phyloP scores from a whole-genome alignment of 2,329 filamentous ascomycete genomes.

The Penicillium corylophilum region DNA sequence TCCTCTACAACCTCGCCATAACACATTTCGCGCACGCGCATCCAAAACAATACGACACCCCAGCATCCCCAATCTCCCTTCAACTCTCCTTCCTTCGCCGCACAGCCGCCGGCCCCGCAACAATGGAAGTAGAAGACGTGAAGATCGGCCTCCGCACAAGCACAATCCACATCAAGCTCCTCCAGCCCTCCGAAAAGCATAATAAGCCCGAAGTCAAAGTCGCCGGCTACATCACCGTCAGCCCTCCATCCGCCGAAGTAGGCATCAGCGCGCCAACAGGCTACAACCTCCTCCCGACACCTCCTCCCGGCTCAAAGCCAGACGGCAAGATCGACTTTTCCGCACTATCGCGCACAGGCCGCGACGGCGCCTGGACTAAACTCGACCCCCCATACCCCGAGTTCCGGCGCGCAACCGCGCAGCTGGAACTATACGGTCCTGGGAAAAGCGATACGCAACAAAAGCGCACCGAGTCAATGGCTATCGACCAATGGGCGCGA shows the following conservation, averaged over 20 bases:
- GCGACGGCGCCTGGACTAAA: conserved; percentile 29
- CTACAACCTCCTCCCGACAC: conserved; percentile 52
- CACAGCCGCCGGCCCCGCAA: conserved; percentile 58
- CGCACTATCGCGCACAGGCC: conserved; percentile 20
- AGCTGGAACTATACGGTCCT: conserved; percentile 51
- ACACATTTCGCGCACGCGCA: conserved; percentile 61
- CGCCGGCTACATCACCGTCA: conserved; percentile 63
- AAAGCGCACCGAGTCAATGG: conserved; percentile 12
- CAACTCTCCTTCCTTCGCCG: conserved; percentile 66
- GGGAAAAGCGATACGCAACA: conserved; percentile 23
- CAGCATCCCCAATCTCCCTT: conserved; percentile 61
- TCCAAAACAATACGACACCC: conserved; percentile 48
- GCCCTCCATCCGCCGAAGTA: conserved; percentile 58
- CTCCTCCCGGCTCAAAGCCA: conserved; percentile 40
- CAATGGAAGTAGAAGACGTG: conserved; percentile 59
- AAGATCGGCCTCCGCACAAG: conserved; percentile 66
- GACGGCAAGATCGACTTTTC: conserved; percentile 27
- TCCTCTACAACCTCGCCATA: conserved; percentile 59
- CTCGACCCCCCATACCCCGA: conserved; percentile 29
- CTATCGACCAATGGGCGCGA: conserved; percentile 66
- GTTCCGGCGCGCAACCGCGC: conserved; percentile 50
- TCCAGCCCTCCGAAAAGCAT: conserved; percentile 34
- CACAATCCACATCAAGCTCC: conserved; percentile 61
- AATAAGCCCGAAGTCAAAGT: conserved; percentile 56
- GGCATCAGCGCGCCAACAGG: conserved; percentile 58